Percentiles rank a stretch among this genome's conserved stretches.
These are phyloP conservation scores for Rhazya stricta DNA, from an alignment of 257 asterid genomes.

Conservation along the genomic window DNA sequence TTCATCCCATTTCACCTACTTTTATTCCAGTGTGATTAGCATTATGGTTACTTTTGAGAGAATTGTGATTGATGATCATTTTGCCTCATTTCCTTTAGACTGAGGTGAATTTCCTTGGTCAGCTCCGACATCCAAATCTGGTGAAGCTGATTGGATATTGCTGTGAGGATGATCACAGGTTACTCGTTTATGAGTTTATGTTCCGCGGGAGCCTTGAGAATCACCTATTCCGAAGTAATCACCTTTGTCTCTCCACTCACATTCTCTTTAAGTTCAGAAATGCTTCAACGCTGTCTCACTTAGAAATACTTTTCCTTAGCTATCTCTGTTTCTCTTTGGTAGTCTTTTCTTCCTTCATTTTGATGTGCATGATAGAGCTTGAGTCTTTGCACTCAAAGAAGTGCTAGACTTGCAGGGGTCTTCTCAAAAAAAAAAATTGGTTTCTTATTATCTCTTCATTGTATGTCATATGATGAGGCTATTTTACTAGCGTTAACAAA, in stretches of 20 bases:
- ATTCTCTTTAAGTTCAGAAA: constrained; percentile 16
- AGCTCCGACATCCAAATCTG: constrained; percentile 92
- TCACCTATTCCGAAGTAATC: constrained; percentile 95
- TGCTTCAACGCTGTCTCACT: background rate
- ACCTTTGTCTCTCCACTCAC: constrained; percentile 29
- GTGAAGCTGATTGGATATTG: constrained; percentile 97
- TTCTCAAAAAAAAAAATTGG: background rate
- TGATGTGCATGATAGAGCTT: background rate
- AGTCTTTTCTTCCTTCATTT: background rate
- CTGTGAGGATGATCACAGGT: constrained; percentile 98
- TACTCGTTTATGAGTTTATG: constrained; percentile 97
- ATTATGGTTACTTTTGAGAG: background rate
- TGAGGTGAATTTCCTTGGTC: constrained; percentile 95
- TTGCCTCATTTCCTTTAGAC: constrained; percentile 41
- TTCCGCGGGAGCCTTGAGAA: constrained; percentile 97
- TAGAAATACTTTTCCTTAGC: constrained; percentile 4
- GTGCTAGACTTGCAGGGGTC: background rate
- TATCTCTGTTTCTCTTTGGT: background rate
- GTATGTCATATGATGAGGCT: background rate
- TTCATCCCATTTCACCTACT: constrained; percentile 10
- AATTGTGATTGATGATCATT: background rate
- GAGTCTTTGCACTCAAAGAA: background rate
- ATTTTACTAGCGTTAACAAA: background rate
- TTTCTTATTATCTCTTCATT: too few relatives aligned
- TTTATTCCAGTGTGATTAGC: background rate